Evolutionary conservation across 345 rosid species (phyloP), one percentile per base, ranked within the genome.

Genomic region (Salix dunnii): DNA sequence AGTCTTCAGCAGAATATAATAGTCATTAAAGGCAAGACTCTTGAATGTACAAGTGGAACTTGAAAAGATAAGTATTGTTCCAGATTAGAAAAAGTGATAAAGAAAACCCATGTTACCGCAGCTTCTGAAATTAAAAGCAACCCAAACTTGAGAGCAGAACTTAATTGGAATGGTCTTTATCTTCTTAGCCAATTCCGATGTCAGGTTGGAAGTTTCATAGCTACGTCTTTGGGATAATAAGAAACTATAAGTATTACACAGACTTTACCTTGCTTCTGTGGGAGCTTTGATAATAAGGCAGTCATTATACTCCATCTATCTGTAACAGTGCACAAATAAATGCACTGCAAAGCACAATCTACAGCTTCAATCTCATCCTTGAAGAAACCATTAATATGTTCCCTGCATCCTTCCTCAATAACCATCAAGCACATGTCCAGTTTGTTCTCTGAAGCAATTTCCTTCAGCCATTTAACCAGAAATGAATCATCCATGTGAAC

Each of bases 261-360:
- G 53, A 79, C 73, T 86, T 78, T 76, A 90, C 99, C 94, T 84
- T 86, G 90, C 76, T 85, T 86, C 75, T 76, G 90, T 2, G 97
- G 96, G 86, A 96, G 92, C 82, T 87, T 92, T 79, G 94, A 91
- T 79, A 96, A 84, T 83, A 93, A 79, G 74, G 91, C 83, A 81
- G 91, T 88, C 95, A 96, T 90, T 78, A 90, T 84, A 81, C 81
- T 90, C 97, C 99, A 96, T 86, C 78, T 91, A 85, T 96, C 94
- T 6, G 91, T 90, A 80, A 82, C 84, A 55, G 88, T 85, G 82
- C 94, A 96, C 61, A 83, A 73, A 83, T 93, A 93, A 78, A 93
- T 77, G 80, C 97, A 93, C 72, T 92, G 92, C 82, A 96, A 81
- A 75, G 92, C 91, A 87, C 97, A 92, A 62, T 91, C 95, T 65